phyloP scores from a whole-genome alignment of 75 land plant species.

The Picea sitchensis region DNA sequence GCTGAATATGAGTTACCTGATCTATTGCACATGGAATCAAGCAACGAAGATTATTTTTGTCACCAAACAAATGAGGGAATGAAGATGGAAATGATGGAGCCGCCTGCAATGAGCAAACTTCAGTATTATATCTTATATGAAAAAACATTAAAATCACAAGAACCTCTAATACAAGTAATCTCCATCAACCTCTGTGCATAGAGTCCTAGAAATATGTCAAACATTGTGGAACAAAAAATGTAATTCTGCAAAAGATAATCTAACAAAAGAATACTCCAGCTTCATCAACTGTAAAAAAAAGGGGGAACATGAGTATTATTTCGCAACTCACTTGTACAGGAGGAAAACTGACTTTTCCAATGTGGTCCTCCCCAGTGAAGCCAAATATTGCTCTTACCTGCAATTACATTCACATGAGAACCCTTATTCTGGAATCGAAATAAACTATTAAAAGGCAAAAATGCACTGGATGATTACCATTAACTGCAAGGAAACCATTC shows the following conservation, averaged over 20 bases:
- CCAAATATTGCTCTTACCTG: conserved; percentile 96
- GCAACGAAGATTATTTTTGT: conserved; percentile 68
- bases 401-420: conserved; percentile 9
- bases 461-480: too few species aligned
- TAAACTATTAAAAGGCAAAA: background rate
- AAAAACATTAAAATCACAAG: conserved; percentile 1
- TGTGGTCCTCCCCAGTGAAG: conserved; percentile 83
- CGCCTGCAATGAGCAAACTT: conserved; percentile 52
- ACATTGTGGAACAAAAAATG: background rate
- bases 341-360: conserved; percentile 91
- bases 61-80: conserved; percentile 91
- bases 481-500: too few species aligned
- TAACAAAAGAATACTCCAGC: background rate
- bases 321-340: conserved; percentile 70
- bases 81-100: conserved; percentile 96
- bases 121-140: background rate
- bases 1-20: conserved; percentile 48
- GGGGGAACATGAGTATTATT: background rate
- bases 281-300: background rate
- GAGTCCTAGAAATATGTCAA: background rate
- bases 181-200: background rate
- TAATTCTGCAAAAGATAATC: background rate
- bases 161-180: background rate
- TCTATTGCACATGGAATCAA: conserved; percentile 99
- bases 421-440: background rate